These are phyloP conservation scores for Euphorbia tirucalli DNA, from an alignment of 345 rosid species.

Conservation along the genomic window DNA sequence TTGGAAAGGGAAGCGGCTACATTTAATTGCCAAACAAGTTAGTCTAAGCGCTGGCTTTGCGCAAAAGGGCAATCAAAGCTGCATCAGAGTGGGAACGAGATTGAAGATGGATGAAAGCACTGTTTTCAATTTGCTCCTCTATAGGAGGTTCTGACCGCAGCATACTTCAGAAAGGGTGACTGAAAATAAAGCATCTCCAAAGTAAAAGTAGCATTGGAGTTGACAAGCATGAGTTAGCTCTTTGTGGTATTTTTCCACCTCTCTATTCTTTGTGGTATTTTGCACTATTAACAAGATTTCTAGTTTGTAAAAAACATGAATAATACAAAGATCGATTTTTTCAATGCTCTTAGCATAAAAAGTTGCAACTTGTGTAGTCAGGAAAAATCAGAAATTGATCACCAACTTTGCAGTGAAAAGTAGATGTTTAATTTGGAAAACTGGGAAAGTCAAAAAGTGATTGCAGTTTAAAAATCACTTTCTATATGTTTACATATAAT, in stretches of 20 bases:
- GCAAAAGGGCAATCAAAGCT: slow-evolving; percentile 6
- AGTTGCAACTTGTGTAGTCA: no score
- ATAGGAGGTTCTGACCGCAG: background rate
- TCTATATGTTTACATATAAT: background rate
- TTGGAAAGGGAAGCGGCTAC: background rate
- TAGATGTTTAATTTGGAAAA: no score
- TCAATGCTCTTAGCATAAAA: background rate
- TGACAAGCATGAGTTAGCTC: background rate
- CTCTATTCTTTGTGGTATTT: background rate
- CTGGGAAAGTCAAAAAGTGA: no score
- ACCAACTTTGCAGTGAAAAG: no score
- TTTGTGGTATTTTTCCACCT: slow-evolving; percentile 10
- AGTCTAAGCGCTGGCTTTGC: background rate
- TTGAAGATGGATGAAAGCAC: background rate
- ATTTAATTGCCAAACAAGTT: background rate
- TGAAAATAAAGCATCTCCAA: background rate
- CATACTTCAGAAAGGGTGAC: background rate
- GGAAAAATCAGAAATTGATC: no score
- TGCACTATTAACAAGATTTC: background rate
- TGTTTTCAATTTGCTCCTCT: background rate
- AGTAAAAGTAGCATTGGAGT: background rate
- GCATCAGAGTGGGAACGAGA: background rate
- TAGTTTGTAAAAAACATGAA: background rate
- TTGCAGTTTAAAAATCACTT: no score
- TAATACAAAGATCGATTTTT: background rate